Evolutionary conservation across 2,329 filamentous ascomycete genomes (phyloP).

Genomic region (Pestalotiopsis sp.): DNA sequence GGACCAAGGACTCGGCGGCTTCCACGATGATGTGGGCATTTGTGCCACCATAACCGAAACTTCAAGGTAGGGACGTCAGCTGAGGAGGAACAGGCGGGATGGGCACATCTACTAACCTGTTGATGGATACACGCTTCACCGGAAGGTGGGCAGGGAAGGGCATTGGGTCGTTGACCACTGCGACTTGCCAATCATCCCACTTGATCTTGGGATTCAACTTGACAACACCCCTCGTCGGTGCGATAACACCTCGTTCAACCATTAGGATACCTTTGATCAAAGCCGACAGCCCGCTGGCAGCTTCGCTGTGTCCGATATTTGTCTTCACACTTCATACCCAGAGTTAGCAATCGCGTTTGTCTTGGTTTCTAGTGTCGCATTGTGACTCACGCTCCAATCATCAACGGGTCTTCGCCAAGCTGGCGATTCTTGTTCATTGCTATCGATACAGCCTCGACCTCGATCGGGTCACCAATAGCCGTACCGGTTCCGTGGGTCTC

Average conservation of each 20-base stretch:
- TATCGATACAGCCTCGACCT: slow-evolving; percentile 17
- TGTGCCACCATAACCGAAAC: slow-evolving; percentile 10
- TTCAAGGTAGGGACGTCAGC: too few species aligned
- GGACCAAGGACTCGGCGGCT: slow-evolving; percentile 1
- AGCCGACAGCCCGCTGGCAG: slow-evolving; percentile 7
- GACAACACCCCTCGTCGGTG: neutral
- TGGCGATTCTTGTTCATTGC: slow-evolving; percentile 18
- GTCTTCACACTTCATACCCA: neutral
- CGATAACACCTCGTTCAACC: neutral
- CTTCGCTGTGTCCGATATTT: slow-evolving; percentile 15
- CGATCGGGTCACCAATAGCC: slow-evolving; percentile 22
- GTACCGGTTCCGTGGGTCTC: slow-evolving; percentile 15
- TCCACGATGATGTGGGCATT: slow-evolving; percentile 11
- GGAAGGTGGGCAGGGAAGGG: slow-evolving; percentile 10
- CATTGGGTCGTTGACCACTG: slow-evolving; percentile 14
- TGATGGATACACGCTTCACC: too few species aligned
- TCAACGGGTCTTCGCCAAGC: slow-evolving; percentile 14
- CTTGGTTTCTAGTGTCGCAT: too few species aligned
- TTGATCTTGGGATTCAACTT: slow-evolving; percentile 21
- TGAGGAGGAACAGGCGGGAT: too few species aligned
- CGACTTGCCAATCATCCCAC: slow-evolving; percentile 23
- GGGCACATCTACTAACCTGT: too few species aligned
- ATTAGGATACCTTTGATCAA: slow-evolving; percentile 10
- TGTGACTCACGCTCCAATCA: neutral
- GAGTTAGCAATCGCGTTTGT: too few species aligned